Evolutionary conservation across 805 yeast species (phyloP).

Genomic region (Candida chauliodis): DNA sequence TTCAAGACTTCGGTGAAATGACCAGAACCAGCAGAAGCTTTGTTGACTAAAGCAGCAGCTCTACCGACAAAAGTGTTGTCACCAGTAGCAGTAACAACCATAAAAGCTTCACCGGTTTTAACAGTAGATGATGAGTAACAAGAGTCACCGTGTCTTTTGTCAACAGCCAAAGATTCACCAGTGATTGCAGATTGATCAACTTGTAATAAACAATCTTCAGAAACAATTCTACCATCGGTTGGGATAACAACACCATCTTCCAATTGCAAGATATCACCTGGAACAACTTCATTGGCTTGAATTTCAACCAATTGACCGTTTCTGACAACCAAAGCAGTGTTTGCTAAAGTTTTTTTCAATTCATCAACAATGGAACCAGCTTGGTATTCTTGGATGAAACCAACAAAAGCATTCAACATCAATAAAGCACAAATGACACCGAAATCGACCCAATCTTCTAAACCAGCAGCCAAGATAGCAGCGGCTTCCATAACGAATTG

Average conservation of each 20-base stretch:
- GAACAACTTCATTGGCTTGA: conserved; percentile 82
- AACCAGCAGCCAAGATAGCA: conserved; percentile 91
- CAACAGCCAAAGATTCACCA: conserved; percentile 96
- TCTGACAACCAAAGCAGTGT: conserved; percentile 82
- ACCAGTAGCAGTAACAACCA: conserved; percentile 94
- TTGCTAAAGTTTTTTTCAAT: conserved; percentile 91
- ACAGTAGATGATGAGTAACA: conserved; percentile 91
- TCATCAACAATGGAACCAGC: conserved; percentile 98
- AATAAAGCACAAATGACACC: conserved; percentile 93
- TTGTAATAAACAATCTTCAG: conserved; percentile 83
- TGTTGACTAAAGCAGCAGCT: conserved; percentile 94
- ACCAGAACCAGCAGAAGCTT: conserved; percentile 90
- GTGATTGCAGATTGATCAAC: conserved; percentile 96
- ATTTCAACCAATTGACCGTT: conserved; percentile 74
- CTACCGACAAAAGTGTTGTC: conserved; percentile 95
- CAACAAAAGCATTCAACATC: conserved; percentile 84
- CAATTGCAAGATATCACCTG: conserved; percentile 89
- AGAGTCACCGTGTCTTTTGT: conserved; percentile 83
- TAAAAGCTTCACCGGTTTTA: conserved; percentile 92
- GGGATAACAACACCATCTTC: conserved; percentile 93
- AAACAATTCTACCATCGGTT: conserved; percentile 86
- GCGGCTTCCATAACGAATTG: conserved; percentile 98
- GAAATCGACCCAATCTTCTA: conserved; percentile 97
- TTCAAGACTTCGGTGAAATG: conserved; percentile 96
- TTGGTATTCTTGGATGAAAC: conserved; percentile 96